phyloP scores from a whole-genome alignment of 805 yeast genomes.

The Monosporozyma aerobia region DNA sequence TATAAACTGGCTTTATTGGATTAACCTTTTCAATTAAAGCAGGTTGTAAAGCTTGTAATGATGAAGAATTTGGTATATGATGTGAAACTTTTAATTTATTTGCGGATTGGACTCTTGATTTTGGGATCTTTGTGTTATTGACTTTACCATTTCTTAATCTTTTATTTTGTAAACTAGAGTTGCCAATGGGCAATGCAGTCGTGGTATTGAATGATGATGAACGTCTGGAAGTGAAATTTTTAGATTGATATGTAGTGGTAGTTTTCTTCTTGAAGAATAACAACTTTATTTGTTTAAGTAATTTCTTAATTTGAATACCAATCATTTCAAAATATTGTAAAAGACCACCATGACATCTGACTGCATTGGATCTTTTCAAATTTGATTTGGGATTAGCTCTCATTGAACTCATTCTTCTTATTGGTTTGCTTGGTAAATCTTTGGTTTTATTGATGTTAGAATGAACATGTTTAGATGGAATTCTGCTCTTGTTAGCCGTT shows the following conservation, averaged over 20 bases:
- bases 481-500: background rate
- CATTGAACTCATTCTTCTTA: background rate
- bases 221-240: background rate
- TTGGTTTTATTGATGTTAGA: background rate
- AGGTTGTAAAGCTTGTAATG: background rate
- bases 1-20: background rate
- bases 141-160: background rate
- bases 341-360: constrained; percentile 33
- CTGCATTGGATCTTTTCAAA: constrained; percentile 27
- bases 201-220: background rate
- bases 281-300: constrained; percentile 21
- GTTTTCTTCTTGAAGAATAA: constrained; percentile 17
- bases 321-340: constrained; percentile 24
- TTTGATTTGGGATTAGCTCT: constrained; percentile 2
- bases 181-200: background rate
- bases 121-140: background rate
- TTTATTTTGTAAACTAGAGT: background rate
- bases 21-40: background rate
- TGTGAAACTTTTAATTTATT: background rate
- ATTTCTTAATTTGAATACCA: constrained; percentile 21
- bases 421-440: background rate
- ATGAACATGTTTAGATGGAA: background rate
- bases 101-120: background rate
- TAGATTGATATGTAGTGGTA: background rate
- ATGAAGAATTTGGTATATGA: background rate